Percentiles rank a stretch among this genome's conserved stretches.
Conservation (phyloP, 257 asterid genomes). For the Primulina huaijiensis region DNA sequence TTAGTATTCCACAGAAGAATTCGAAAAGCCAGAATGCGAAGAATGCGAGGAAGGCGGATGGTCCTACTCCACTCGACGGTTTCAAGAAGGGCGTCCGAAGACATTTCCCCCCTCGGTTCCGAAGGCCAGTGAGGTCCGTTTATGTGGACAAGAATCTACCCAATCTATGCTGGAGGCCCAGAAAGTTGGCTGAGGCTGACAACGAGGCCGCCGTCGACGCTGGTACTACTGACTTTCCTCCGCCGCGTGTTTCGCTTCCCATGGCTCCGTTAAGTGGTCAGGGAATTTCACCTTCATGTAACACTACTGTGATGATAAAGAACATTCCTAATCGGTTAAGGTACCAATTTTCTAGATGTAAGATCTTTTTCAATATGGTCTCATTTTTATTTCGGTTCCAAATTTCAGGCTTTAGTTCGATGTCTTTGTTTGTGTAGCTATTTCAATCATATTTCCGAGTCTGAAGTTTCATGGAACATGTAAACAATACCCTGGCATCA, state of each 20-base stretch:
- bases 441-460: no score
- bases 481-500: no score
- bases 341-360: conserved; percentile 8
- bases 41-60: background rate
- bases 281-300: background rate
- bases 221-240: background rate
- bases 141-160: background rate
- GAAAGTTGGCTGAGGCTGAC: background rate
- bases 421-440: no score
- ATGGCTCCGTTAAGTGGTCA: background rate
- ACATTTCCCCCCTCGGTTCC: conserved; percentile 22
- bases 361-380: no score
- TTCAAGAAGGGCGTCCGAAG: background rate
- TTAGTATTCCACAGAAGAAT: background rate
- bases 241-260: background rate
- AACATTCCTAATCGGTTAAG: conserved; percentile 37
- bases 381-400: no score
- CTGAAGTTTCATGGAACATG: no score
- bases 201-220: background rate
- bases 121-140: background rate
- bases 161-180: conserved; percentile 11
- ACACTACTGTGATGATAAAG: conserved; percentile 33
- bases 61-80: background rate
- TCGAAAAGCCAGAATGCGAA: background rate
- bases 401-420: no score